A percentile compares a stretch with the other conserved stretches of the same genome.
Evolutionary conservation across 345 rosid genomes (phyloP).

Genomic region (Eucalyptus curtisii): DNA sequence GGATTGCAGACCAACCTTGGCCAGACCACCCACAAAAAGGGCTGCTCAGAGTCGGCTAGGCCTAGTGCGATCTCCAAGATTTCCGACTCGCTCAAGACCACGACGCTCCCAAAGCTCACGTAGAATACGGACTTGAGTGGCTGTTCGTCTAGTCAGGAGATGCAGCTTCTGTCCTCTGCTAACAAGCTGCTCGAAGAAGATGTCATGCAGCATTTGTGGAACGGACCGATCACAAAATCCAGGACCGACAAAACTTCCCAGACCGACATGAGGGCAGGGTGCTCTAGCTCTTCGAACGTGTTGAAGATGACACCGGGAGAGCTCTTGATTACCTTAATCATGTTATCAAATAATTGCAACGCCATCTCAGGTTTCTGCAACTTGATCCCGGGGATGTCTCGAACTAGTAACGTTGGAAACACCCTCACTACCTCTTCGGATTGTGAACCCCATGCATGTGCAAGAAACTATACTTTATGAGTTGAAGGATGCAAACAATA

Average conservation of each 20-base stretch:
- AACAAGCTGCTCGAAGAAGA: constrained; percentile 11
- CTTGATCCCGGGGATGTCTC: neutral
- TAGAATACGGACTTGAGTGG: constrained; percentile 14
- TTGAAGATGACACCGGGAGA: constrained; percentile 19
- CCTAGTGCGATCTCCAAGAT: constrained; percentile 17
- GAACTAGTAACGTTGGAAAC: constrained; percentile 10
- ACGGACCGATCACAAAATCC: constrained; percentile 20
- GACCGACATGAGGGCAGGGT: neutral
- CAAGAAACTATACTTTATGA: neutral
- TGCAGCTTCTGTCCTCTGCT: constrained; percentile 3
- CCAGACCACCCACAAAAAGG: constrained; percentile 21
- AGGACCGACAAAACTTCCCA: neutral
- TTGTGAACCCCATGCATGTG: constrained; percentile 9
- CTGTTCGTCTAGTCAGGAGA: constrained; percentile 25
- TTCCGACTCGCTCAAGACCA: neutral
- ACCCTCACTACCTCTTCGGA: constrained; percentile 21
- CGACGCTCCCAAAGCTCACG: constrained; percentile 26
- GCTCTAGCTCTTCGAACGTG: constrained; percentile 14
- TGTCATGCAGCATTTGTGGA: constrained; percentile 9
- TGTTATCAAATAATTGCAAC: neutral
- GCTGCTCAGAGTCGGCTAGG: constrained; percentile 1
- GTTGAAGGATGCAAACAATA: neutral
- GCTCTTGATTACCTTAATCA: constrained; percentile 11
- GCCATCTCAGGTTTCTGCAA: neutral
- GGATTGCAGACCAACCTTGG: neutral